Percentiles rank a stretch among this genome's conserved stretches.
Evolutionary conservation across 352 stramenopile species (phyloP).

Genomic region (Globisporangium echinulatum): DNA sequence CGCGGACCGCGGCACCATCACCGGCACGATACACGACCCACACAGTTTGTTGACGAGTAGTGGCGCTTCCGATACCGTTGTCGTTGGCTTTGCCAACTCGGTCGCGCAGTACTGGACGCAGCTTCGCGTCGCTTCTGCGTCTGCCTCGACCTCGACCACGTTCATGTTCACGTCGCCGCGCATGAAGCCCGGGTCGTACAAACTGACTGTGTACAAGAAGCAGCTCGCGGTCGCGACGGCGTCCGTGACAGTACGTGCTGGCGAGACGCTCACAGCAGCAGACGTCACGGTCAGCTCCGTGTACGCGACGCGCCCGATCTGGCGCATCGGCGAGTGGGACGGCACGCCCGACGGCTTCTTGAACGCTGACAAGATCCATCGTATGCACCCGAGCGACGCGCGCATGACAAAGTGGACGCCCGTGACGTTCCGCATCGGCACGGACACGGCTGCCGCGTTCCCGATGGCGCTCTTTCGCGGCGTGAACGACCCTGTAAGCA

Average conservation of each 20-base stretch:
- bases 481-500: constrained; percentile 33
- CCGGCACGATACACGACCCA: constrained; percentile 27
- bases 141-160: too few species aligned
- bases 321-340: constrained; percentile 47
- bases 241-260: constrained; percentile 18
- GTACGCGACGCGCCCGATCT: constrained; percentile 21
- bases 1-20: constrained; percentile 22
- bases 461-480: constrained; percentile 39
- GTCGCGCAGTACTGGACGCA: constrained; percentile 39
- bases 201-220: constrained; percentile 48
- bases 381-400: constrained; percentile 38
- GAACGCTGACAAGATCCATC: constrained; percentile 50
- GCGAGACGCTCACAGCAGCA: constrained; percentile 6
- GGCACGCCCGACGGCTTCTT: constrained; percentile 40
- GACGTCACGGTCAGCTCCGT: constrained; percentile 23
- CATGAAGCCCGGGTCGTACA: constrained; percentile 47
- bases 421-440: constrained; percentile 18
- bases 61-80: constrained; percentile 12
- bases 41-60: constrained; percentile 16
- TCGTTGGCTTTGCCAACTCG: constrained; percentile 29
- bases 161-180: constrained; percentile 27
- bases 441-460: constrained; percentile 21
- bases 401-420: constrained; percentile 28
- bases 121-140: background rate
- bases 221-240: constrained; percentile 34